Evolutionary conservation across 129 eudicot species (phyloP), one percentile per base, ranked within the genome.

Genomic region (Kitagawia praeruptora): DNA sequence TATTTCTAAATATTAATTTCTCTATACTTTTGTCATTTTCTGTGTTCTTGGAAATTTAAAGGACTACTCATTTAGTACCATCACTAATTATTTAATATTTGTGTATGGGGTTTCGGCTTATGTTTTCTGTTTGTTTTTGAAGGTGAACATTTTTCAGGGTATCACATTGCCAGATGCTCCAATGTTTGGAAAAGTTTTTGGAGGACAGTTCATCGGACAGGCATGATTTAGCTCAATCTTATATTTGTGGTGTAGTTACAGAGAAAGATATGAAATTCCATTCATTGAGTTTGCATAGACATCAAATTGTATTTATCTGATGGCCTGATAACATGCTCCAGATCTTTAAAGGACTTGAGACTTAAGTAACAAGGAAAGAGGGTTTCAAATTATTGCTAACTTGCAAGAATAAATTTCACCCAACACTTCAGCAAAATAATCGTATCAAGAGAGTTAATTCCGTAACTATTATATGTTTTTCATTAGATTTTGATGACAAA

Each of bases 181-280:
- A 76, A 80, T 81, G 56, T 90, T 87, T 84, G 92, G 90, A 53
- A 95, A 90, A 79, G 96, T 95, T 64, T 95, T 90, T 84, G 99
- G 99, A 77, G 98, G 99, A 40, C 99, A 95, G 81, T 95, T 95
- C 81, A 79, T 95, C 70, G 99, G 99, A 80, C 99, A 95, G 96
- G 99, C 82, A 90, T 77, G 77, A 56, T 61, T 80, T 37, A 64
- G 75, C 82, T 81, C 80, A 69, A 19, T 63, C 56, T 8, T 63
- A n/a, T 74, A 53, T 54, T 3, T 0, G 45, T 69, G 21, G 0
- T 69, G 23, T 13, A 28, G 3, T 27, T 34, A 27, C 0, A 34
- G 38, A 8, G 34, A 69, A 69, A 69, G 5, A 21, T 63, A 27
- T 0, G 21, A 19, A 18, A 19, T 54, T 40, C 6, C 42, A 25